phyloP scores from a whole-genome alignment of 805 yeast genomes.

The Hanseniaspora lindneri region DNA sequence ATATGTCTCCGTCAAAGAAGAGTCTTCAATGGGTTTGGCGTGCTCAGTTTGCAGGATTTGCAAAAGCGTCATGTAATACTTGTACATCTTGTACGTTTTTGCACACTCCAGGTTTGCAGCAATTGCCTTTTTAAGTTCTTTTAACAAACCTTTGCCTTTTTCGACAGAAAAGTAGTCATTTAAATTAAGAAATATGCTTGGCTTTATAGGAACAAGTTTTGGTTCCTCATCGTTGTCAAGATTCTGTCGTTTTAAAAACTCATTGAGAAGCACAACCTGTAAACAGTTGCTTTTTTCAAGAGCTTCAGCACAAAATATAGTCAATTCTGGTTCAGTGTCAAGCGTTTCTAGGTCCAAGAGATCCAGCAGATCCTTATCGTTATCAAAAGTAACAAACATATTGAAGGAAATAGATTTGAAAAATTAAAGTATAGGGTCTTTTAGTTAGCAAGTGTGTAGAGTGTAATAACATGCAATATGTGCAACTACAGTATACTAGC shows the following conservation, averaged over 20 bases:
- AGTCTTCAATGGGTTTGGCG: neutral
- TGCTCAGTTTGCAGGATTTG: neutral
- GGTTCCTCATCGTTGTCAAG: neutral
- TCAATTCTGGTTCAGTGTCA: neutral
- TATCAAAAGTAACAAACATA: slow-evolving; percentile 5
- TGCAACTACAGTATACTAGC: too few relatives aligned
- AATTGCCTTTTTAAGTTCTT: neutral
- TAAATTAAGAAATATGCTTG: neutral
- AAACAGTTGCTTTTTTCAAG: neutral
- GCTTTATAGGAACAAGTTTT: neutral
- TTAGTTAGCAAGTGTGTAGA: too few relatives aligned
- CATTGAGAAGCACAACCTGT: slow-evolving; percentile 1
- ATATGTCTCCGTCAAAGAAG: slow-evolving; percentile 2
- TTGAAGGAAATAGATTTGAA: neutral
- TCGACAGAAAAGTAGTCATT: neutral
- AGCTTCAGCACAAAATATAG: neutral
- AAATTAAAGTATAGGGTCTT: too few relatives aligned
- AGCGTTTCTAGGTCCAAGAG: slow-evolving; percentile 1
- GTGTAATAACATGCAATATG: too few relatives aligned
- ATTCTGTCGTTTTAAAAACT: neutral
- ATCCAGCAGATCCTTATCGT: slow-evolving; percentile 4
- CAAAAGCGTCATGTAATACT: slow-evolving; percentile 1
- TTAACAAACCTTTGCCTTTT: neutral
- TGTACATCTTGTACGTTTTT: slow-evolving; percentile 9
- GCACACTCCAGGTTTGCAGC: neutral